phyloP scores from a whole-genome alignment of 352 stramenopile genomes.

The Phytophthora idaei region DNA sequence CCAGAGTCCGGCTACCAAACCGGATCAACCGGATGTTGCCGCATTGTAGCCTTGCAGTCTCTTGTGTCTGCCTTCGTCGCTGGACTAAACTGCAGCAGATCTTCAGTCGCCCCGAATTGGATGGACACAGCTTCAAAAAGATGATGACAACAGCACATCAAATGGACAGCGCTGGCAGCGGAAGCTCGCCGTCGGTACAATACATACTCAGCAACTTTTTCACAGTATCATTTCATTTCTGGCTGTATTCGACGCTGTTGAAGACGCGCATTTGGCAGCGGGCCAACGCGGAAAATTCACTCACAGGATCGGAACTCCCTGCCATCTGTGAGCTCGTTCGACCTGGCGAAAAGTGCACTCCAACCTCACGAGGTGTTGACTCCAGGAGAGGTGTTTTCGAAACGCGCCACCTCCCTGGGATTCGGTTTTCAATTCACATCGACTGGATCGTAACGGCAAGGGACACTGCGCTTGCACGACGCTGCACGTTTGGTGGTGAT shows the following conservation, averaged over 20 bases:
- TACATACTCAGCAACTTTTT: background rate
- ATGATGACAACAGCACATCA: background rate
- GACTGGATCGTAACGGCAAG: slow-evolving; percentile 11
- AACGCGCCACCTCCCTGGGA: slow-evolving; percentile 3
- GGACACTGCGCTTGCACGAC: slow-evolving; percentile 16
- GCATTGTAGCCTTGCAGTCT: background rate
- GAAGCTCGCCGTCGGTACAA: background rate
- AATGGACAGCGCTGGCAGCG: slow-evolving; percentile 1
- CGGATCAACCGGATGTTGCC: slow-evolving; percentile 34
- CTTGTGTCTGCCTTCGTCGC: background rate
- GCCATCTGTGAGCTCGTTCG: slow-evolving; percentile 13
- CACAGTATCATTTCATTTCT: background rate
- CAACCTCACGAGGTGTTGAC: slow-evolving; percentile 25
- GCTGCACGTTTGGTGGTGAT: slow-evolving; percentile 2
- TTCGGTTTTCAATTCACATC: slow-evolving; percentile 28
- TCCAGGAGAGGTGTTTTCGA: slow-evolving; percentile 20
- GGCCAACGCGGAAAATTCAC: slow-evolving; percentile 8
- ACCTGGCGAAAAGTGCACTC: slow-evolving; percentile 9
- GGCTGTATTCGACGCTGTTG: background rate
- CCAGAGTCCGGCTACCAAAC: slow-evolving; percentile 25
- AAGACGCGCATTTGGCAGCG: slow-evolving; percentile 20
- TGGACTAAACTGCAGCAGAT: background rate
- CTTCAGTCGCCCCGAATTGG: slow-evolving; percentile 5
- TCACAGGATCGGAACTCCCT: slow-evolving; percentile 14
- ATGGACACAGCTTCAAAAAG: background rate